These are phyloP conservation scores for Aspergillus uvarum DNA, from an alignment of 2,329 filamentous ascomycete species.

Conservation along the genomic window DNA sequence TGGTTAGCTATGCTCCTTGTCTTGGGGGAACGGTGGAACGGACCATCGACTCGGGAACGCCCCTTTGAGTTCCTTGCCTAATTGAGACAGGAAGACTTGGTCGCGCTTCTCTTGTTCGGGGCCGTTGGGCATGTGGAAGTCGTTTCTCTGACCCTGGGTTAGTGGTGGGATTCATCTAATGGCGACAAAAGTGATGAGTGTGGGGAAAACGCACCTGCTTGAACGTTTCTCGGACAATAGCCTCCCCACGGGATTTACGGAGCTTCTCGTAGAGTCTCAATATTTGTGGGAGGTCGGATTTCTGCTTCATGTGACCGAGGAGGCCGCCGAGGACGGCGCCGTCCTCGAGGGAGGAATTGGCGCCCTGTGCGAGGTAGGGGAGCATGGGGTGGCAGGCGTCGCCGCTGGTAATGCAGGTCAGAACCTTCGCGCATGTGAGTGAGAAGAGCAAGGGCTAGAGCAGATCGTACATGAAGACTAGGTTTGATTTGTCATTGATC, in stretches of 20 bases:
- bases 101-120: conserved; percentile 60
- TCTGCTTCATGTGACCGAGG: conserved; percentile 52
- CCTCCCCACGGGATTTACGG: conserved; percentile 50
- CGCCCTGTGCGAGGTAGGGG: conserved; percentile 64
- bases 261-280: conserved; percentile 48
- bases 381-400: conserved; percentile 66
- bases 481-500: conserved; percentile 54
- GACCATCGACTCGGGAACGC: conserved; percentile 63
- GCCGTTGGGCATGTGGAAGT: conserved; percentile 57
- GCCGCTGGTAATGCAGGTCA: conserved; percentile 37
- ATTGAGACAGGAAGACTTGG: conserved; percentile 55
- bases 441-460: background rate
- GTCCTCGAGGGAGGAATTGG: conserved; percentile 67
- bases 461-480: conserved; percentile 42
- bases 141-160: conserved; percentile 41
- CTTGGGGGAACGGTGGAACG: conserved; percentile 5
- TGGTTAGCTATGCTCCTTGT: background rate
- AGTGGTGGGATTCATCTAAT: background rate
- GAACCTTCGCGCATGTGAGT: background rate
- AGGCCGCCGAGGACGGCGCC: conserved; percentile 64
- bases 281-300: conserved; percentile 43
- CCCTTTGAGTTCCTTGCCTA: conserved; percentile 53
- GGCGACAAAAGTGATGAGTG: background rate
- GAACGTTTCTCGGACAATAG: conserved; percentile 64
- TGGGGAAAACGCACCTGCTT: conserved; percentile 37